A percentile compares a stretch with the other conserved stretches of the same genome.
These are phyloP conservation scores for Musa acuminata DNA, from an alignment of 176 grass and related monocot species.

Conservation along the genomic window DNA sequence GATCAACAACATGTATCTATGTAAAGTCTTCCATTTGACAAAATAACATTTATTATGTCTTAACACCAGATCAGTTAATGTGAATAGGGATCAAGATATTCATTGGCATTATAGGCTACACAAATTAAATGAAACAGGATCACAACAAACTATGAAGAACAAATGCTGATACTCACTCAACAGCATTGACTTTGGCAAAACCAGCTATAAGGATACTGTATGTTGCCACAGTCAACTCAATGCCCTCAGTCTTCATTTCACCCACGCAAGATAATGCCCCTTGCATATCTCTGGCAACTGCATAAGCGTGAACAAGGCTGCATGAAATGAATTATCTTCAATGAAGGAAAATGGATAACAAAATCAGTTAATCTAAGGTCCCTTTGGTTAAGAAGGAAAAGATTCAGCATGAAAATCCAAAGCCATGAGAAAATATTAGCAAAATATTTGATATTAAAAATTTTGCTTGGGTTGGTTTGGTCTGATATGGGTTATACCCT, in stretches of 20 bases:
- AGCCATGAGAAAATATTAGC: background rate
- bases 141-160: background rate
- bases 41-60: background rate
- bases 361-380: slow-evolving; percentile 14
- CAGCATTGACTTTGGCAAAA: slow-evolving; percentile 69
- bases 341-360: slow-evolving; percentile 31
- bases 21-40: background rate
- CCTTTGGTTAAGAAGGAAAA: background rate
- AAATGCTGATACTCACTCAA: slow-evolving; percentile 47
- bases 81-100: background rate
- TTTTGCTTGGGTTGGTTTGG: background rate
- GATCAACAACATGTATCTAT: background rate
- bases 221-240: slow-evolving; percentile 79
- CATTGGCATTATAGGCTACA: background rate
- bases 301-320: slow-evolving; percentile 99
- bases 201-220: slow-evolving; percentile 91
- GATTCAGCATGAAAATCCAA: background rate
- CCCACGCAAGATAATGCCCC: slow-evolving; percentile 67
- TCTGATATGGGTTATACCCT: too few species aligned
- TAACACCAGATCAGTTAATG: background rate
- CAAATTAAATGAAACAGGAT: background rate
- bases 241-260: slow-evolving; percentile 87
- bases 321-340: slow-evolving; percentile 87
- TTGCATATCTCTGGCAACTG: slow-evolving; percentile 97
- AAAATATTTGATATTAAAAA: background rate